These are phyloP conservation scores for Aquilaria yunnanensis DNA, from an alignment of 345 rosid species.

Conservation along the genomic window DNA sequence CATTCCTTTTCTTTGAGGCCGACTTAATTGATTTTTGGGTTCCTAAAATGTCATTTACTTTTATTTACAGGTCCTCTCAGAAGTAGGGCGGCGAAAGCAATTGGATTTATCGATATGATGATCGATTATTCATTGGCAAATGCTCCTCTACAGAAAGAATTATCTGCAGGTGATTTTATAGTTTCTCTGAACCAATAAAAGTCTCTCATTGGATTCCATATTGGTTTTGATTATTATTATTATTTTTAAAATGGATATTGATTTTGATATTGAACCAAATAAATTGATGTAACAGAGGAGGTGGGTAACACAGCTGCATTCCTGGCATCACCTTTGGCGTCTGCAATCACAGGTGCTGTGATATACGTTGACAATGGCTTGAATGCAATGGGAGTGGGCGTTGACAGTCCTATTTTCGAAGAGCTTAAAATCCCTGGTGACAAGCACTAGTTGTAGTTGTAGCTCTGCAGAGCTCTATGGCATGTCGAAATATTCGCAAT, in stretches of 20 bases:
- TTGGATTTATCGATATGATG: constrained; percentile 80
- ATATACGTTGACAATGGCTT: constrained; percentile 93
- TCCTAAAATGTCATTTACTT: too few species aligned
- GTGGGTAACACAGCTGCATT: constrained; percentile 94
- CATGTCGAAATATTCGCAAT: too few species aligned
- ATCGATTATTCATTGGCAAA: constrained; percentile 78
- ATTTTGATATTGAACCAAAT: too few species aligned
- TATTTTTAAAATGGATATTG: neutral
- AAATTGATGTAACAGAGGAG: constrained; percentile 51
- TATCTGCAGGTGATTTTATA: constrained; percentile 57
- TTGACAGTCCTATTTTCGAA: constrained; percentile 79
- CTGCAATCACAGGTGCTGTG: constrained; percentile 86
- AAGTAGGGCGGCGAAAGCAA: constrained; percentile 89
- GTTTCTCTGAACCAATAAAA: neutral
- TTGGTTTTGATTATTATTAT: neutral
- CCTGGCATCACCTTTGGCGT: constrained; percentile 86
- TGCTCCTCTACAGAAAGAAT: constrained; percentile 84
- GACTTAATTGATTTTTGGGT: too few species aligned
- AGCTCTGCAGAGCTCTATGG: too few species aligned
- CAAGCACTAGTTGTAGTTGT: constrained; percentile 27
- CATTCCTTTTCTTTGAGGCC: too few species aligned
- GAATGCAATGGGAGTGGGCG: constrained; percentile 88
- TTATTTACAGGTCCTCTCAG: constrained; percentile 60
- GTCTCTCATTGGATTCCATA: neutral
- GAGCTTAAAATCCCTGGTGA: constrained; percentile 62